Conservation (phyloP, 345 rosid genomes). For the Euphorbia pulcherrima region DNA sequence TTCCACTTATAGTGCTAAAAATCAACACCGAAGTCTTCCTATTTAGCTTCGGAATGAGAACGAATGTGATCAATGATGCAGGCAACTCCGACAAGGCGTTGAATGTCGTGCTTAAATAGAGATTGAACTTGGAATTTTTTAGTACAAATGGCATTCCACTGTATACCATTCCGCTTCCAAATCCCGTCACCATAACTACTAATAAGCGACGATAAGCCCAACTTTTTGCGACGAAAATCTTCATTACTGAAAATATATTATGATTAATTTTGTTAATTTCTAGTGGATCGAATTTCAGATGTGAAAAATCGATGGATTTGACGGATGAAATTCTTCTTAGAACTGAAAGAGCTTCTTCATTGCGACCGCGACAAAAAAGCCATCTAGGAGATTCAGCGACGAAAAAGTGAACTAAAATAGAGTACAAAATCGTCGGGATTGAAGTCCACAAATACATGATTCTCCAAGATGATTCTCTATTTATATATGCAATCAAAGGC, state of each 20-base stretch:
- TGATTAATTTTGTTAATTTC: conserved; percentile 14
- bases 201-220: conserved; percentile 53
- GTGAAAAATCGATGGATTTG: conserved; percentile 32
- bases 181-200: conserved; percentile 37
- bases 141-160: conserved; percentile 73
- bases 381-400: conserved; percentile 23
- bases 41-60: conserved; percentile 40
- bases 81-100: conserved; percentile 72
- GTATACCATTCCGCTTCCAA: conserved; percentile 62
- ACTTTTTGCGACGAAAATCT: conserved; percentile 34
- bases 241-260: conserved; percentile 43
- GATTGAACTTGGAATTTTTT: conserved; percentile 45
- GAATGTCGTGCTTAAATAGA: conserved; percentile 53
- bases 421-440: not conserved
- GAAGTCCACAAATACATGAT: conserved; percentile 16
- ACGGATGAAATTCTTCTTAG: conserved; percentile 41
- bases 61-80: conserved; percentile 39
- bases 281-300: conserved; percentile 27
- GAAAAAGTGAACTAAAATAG: not conserved
- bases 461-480: conserved; percentile 19
- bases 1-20: conserved; percentile 20
- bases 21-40: conserved; percentile 38
- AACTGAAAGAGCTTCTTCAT: conserved; percentile 43
- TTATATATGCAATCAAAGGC: conserved; percentile 13
- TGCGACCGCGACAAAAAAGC: conserved; percentile 13